A percentile compares a stretch with the other conserved stretches of the same genome.
Evolutionary conservation across 1,139 yeast species (phyloP).

Genomic region (Hyphopichia wangnamkhiaoensis): DNA sequence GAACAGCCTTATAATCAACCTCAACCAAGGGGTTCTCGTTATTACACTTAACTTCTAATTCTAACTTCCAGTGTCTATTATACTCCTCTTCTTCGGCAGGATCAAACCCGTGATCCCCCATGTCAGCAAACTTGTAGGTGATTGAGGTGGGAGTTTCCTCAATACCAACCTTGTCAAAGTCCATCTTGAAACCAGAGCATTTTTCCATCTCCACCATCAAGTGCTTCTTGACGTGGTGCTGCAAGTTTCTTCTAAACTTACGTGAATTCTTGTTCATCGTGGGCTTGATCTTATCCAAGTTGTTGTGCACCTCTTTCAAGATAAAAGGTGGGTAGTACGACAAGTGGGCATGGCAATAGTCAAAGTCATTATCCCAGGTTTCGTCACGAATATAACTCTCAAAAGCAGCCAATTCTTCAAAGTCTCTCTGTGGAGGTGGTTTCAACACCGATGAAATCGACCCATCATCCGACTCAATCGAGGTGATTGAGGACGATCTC

Average conservation of each 20-base stretch:
- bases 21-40: conserved; percentile 63
- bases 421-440: conserved; percentile 49
- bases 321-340: conserved; percentile 74
- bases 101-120: conserved; percentile 53
- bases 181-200: conserved; percentile 59
- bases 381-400: conserved; percentile 69
- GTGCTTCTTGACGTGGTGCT: conserved; percentile 74
- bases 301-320: conserved; percentile 63
- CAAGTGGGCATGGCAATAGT: conserved; percentile 65
- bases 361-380: conserved; percentile 75
- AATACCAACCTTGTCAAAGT: conserved; percentile 51
- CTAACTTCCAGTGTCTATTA: conserved; percentile 58
- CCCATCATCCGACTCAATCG: conserved; percentile 38
- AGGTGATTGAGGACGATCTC: conserved; percentile 30
- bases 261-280: conserved; percentile 71
- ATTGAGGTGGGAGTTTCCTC: conserved; percentile 47
- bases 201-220: conserved; percentile 64
- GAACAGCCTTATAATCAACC: conserved; percentile 55
- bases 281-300: conserved; percentile 72
- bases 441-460: conserved; percentile 30
- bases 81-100: conserved; percentile 45
- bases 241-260: conserved; percentile 72
- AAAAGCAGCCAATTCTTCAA: conserved; percentile 65
- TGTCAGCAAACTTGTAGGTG: conserved; percentile 57
- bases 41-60: conserved; percentile 57